Evolutionary conservation across 1,139 yeast species (phyloP), one percentile per base, ranked within the genome.

Genomic region (Kodamaea anthophila): DNA sequence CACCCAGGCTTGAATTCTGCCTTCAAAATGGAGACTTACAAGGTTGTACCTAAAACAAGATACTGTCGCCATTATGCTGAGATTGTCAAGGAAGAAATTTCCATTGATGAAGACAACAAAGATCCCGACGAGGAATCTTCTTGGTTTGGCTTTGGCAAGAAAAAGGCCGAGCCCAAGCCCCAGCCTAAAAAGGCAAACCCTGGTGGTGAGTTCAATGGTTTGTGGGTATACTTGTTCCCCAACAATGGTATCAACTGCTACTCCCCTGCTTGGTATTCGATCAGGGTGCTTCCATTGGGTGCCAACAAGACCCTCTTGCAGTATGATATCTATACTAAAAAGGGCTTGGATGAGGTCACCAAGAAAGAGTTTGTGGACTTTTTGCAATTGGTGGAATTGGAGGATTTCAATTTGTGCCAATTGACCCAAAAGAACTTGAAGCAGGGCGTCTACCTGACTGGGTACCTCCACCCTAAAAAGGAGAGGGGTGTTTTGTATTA

Each of bases 61-160:
- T 73, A 73, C 47, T 74, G 79, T 41, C 68, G 81, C 44, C 80
- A 74, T 51, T 74, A 68, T 46, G 98, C 97, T 88, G 53, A 76
- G 94, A 57, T 71, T 83, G 56, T 82, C 81, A 40, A 84, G 78
- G 62, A 85, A 74, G 49, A 83, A 77, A 27, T 30, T 9, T 15
- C 33, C 11, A 22, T 30, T 16, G 33, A 28, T 10, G 32, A 86
- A 64, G 96, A 87, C 49, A 95, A 86, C 58, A 95, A 85, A 58
- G 86, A 83, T 26, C 85, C 73, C 30, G 57, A 58, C 23, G 57
- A 58, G 28, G 56, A 51, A 30, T 47, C 58, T 9, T 57, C 68
- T 3, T 72, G 77, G 77, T 70, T 72, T 47, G 74, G 77, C 0
- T 64, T 67, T 34, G 70, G 70, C 22, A 62, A 50, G 40, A 60